phyloP scores from a whole-genome alignment of 225 moss, liverwort and hornwort species.

The Physcomitrium patens region DNA sequence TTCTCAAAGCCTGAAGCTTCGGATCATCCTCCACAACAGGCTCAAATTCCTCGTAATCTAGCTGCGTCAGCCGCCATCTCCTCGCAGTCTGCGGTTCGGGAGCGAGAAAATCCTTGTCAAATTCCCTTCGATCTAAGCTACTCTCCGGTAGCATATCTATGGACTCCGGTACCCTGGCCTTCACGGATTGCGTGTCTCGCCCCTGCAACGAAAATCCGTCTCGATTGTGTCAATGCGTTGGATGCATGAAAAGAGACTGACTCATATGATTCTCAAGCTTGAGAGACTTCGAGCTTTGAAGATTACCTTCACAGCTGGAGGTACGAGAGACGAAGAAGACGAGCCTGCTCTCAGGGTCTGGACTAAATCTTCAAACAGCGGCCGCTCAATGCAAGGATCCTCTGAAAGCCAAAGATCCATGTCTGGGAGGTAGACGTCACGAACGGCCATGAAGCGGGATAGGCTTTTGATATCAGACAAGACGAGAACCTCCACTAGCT shows the following conservation, averaged over 20 bases:
- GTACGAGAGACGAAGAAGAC: slow-evolving; percentile 26
- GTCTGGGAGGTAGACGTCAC: slow-evolving; percentile 79
- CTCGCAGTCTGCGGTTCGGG: slow-evolving; percentile 30
- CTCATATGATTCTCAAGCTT: not conserved
- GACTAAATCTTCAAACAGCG: slow-evolving; percentile 58
- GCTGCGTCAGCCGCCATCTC: slow-evolving; percentile 40
- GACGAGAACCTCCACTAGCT: slow-evolving; percentile 75
- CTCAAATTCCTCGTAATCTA: slow-evolving; percentile 52
- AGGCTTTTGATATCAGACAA: slow-evolving; percentile 79
- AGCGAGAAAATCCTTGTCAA: slow-evolving; percentile 20
- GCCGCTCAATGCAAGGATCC: slow-evolving; percentile 69
- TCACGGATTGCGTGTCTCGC: slow-evolving; percentile 32
- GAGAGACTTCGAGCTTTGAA: not conserved
- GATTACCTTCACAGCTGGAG: slow-evolving; percentile 34
- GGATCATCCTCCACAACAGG: slow-evolving; percentile 40
- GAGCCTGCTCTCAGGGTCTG: slow-evolving; percentile 48
- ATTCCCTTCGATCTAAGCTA: slow-evolving; percentile 25
- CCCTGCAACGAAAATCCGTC: slow-evolving; percentile 35
- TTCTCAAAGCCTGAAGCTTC: slow-evolving; percentile 46
- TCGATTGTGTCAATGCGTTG: slow-evolving; percentile 8
- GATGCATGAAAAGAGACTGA: slow-evolving; percentile 1
- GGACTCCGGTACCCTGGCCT: slow-evolving; percentile 37
- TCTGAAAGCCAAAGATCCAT: slow-evolving; percentile 78
- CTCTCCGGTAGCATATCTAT: slow-evolving; percentile 38
- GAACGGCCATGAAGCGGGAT: slow-evolving; percentile 82